These are phyloP conservation scores for Fulvia fulva DNA, from an alignment of 2,329 filamentous ascomycete genomes.

Conservation along the genomic window DNA sequence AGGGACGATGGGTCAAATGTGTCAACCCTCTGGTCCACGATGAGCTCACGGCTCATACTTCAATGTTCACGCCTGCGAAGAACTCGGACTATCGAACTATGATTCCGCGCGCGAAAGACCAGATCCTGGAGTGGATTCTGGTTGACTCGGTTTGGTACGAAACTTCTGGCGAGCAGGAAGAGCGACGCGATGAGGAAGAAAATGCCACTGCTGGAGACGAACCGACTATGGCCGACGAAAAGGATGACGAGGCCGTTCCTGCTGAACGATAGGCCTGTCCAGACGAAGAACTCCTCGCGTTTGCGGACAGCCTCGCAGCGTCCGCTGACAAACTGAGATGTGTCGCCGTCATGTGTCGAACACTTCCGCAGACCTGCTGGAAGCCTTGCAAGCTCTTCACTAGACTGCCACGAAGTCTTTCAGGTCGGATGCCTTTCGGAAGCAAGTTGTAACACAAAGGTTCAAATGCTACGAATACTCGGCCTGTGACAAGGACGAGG, in stretches of 20 bases:
- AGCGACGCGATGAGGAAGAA: neutral
- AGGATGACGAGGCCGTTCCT: neutral
- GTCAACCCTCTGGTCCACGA: slow-evolving; percentile 76
- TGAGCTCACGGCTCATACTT: slow-evolving; percentile 76
- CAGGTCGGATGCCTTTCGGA: neutral
- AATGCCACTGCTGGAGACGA: neutral
- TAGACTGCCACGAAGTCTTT: neutral
- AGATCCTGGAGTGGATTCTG: slow-evolving; percentile 61
- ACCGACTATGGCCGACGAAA: neutral
- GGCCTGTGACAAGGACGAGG: neutral
- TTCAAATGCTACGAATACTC: neutral
- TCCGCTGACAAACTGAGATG: too few species aligned
- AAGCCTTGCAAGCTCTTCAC: too few species aligned
- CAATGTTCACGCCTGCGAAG: slow-evolving; percentile 68
- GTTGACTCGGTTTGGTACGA: slow-evolving; percentile 32
- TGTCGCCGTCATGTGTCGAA: too few species aligned
- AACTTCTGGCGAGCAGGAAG: slow-evolving; percentile 10
- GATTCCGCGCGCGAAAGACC: slow-evolving; percentile 59
- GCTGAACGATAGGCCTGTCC: neutral
- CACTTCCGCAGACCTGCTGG: too few species aligned
- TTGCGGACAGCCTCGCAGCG: too few species aligned
- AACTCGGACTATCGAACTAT: slow-evolving; percentile 71
- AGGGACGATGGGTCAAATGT: slow-evolving; percentile 62
- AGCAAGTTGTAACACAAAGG: neutral
- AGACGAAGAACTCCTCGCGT: too few species aligned